These are phyloP conservation scores for Fusarium domesticum DNA, from an alignment of 2,329 filamentous ascomycete genomes.

Conservation along the genomic window DNA sequence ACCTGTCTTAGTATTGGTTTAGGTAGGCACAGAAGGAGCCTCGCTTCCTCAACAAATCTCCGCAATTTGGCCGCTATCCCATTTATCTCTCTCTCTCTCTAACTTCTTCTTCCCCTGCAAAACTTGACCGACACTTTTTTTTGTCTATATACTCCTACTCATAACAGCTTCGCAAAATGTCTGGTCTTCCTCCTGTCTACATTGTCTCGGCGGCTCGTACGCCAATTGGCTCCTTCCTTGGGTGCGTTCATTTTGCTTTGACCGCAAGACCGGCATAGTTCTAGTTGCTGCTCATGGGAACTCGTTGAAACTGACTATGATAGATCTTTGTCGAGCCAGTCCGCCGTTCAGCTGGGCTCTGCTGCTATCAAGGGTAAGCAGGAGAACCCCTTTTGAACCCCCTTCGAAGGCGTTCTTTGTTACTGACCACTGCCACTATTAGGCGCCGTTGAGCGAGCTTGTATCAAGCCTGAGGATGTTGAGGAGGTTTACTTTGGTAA, in stretches of 20 bases:
- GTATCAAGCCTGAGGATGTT: conserved; percentile 85
- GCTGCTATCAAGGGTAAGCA: conserved; percentile 84
- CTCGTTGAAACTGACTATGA: conserved; percentile 22
- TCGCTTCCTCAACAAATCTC: conserved; percentile 22
- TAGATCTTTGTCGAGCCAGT: conserved; percentile 85
- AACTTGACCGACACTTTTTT: conserved; percentile 7
- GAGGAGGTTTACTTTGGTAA: conserved; percentile 98
- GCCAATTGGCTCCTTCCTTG: conserved; percentile 90
- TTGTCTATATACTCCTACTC: conserved; percentile 9
- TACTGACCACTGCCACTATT: conserved; percentile 1
- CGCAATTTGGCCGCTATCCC: conserved; percentile 13
- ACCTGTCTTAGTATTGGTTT: conserved; percentile 6
- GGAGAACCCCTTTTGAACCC: background rate
- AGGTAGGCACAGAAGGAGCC: conserved; percentile 6
- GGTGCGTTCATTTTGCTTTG: conserved; percentile 51
- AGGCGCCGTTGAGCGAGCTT: conserved; percentile 80
- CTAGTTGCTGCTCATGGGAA: conserved; percentile 1
- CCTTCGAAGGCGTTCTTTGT: background rate
- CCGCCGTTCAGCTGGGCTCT: conserved; percentile 80
- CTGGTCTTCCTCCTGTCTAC: conserved; percentile 83
- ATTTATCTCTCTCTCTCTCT: conserved; percentile 11
- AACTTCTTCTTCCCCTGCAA: conserved; percentile 14
- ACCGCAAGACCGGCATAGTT: conserved; percentile 8
- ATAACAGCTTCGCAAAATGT: conserved; percentile 54
- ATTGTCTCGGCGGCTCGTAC: conserved; percentile 91